Base-by-base conservation (phyloP, 371 early-diverging fungal species). In the Mucor lusitanicus region DNA sequence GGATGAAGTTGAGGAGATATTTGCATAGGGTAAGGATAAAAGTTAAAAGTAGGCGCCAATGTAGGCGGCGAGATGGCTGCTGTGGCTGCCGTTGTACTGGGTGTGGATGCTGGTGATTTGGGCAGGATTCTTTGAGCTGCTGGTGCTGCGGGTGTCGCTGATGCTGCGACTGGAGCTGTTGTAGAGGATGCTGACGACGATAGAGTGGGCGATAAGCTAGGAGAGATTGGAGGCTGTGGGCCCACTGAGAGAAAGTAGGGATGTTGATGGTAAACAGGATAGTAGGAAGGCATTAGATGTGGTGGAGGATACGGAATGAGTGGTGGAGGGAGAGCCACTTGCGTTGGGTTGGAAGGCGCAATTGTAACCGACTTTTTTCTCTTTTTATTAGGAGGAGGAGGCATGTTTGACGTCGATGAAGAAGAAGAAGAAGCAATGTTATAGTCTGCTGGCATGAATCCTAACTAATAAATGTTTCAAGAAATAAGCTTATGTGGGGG, bases 211-310 rank as follows among this genome's bases (percentile, higher is more conserved):
- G 73, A 65, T 67, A 66, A 42, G 54, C 67, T 66, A 19, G 74
- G 69, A 1, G 69, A 66, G 11, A 73, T 59, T 13, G 73, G 65
- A 21, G 69, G 56, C 21, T 58, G 66, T 32, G 63, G 59, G 28
- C 56, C 50, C 8, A 73, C 59, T 17, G 69, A 42, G 33, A 73
- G 28, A 53, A 60, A 70, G 13, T 69, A 69, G 17, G 74, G 61
- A 56, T 63, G 73, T 44, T 56, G 71, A 59, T 61, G 63, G 61
- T 72, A 68, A 3, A 65, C 64, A 30, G 65, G 73, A 63, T 62
- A 69, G 53, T 70, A 66, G 35, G 61, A 61, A 42, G 67, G 65
- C 2, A 63, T 32, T 40, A 64, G 40, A 33, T 65, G 60, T 54
- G 66, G 58, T 37, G 66, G 58, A 59, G 58, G 61, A 44, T 61